These are phyloP conservation scores for Tuber borchii DNA, from an alignment of 495 filamentous ascomycete species.

Conservation along the genomic window DNA sequence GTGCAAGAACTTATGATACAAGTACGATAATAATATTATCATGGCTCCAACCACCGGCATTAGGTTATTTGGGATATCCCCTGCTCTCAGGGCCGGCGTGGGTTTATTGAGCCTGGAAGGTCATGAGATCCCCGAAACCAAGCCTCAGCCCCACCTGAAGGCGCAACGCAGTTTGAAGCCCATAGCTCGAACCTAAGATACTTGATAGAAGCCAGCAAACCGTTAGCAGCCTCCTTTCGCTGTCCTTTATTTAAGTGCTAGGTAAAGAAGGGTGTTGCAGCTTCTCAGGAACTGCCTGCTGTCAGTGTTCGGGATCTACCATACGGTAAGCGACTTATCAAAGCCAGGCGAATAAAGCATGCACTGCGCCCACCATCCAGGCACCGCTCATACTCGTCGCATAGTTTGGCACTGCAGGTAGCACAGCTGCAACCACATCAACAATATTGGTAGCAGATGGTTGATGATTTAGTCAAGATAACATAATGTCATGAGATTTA, in stretches of 20 bases:
- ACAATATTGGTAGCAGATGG: not conserved
- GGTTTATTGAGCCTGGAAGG: not conserved
- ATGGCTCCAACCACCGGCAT: not conserved
- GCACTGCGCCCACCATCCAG: not conserved
- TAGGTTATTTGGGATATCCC: not conserved
- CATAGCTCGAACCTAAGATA: not conserved
- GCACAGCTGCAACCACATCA: not conserved
- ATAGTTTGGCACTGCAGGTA: not conserved
- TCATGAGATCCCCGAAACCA: not conserved
- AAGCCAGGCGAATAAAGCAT: not conserved
- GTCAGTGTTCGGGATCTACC: too few relatives aligned
- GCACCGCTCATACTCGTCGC: not conserved
- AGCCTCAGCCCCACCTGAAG: not conserved
- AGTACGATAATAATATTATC: too few relatives aligned
- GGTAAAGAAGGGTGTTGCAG: not conserved
- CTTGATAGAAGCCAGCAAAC: not conserved
- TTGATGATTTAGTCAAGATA: not conserved
- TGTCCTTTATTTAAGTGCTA: not conserved
- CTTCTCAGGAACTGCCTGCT: not conserved
- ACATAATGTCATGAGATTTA: not conserved
- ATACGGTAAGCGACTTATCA: not conserved
- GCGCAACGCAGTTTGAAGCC: not conserved
- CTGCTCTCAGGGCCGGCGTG: not conserved
- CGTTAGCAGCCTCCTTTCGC: not conserved
- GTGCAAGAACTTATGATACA: not conserved